These are phyloP conservation scores for Starmerella bacillaris DNA, from an alignment of 805 yeast species.

Conservation along the genomic window DNA sequence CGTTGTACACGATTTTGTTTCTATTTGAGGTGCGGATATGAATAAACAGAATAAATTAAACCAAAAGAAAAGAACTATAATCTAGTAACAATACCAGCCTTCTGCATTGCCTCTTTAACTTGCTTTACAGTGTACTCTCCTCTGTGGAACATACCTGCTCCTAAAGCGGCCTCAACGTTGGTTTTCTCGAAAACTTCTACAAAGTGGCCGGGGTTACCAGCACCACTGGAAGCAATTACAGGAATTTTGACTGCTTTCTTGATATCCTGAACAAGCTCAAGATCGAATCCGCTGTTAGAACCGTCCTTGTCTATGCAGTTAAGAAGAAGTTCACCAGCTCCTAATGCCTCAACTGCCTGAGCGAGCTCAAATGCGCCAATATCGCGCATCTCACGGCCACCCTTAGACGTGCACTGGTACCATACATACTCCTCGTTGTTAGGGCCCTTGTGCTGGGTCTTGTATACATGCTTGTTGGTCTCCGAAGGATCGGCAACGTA, in stretches of 20 bases:
- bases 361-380: slow-evolving; percentile 84
- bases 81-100: slow-evolving; percentile 44
- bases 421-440: slow-evolving; percentile 77
- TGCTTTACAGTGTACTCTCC: slow-evolving; percentile 76
- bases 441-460: slow-evolving; percentile 59
- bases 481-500: slow-evolving; percentile 48
- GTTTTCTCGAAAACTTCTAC: slow-evolving; percentile 71
- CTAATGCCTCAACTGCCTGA: slow-evolving; percentile 72
- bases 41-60: background rate
- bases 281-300: slow-evolving; percentile 80
- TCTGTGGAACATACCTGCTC: slow-evolving; percentile 97
- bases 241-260: slow-evolving; percentile 69
- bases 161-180: slow-evolving; percentile 85
- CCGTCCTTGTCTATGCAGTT: slow-evolving; percentile 97
- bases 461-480: slow-evolving; percentile 44
- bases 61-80: background rate
- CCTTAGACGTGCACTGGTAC: slow-evolving; percentile 90
- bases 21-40: background rate
- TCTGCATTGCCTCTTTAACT: slow-evolving; percentile 51
- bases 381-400: slow-evolving; percentile 83
- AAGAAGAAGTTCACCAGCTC: slow-evolving; percentile 87
- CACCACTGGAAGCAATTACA: slow-evolving; percentile 95
- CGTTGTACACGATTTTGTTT: background rate
- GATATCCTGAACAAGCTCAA: slow-evolving; percentile 64
- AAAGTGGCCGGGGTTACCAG: slow-evolving; percentile 85